Evolutionary conservation across 2,329 filamentous ascomycete species (phyloP).

Genomic region (Colletotrichum lini): DNA sequence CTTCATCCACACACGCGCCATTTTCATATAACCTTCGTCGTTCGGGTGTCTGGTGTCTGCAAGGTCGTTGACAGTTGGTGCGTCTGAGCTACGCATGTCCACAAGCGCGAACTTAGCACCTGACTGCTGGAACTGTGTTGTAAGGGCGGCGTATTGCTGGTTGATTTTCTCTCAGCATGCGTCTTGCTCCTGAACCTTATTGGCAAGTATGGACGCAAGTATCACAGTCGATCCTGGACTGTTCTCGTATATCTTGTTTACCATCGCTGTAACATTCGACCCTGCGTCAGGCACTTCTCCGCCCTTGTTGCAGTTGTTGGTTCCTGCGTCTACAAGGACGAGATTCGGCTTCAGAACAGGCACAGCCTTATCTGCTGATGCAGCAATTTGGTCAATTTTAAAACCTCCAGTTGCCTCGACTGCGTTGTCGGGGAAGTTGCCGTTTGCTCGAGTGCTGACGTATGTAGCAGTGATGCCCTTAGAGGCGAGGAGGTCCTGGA

Average conservation of each 20-base stretch:
- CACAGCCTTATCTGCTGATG: constrained; percentile 20
- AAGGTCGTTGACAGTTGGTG: constrained; percentile 39
- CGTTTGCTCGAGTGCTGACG: constrained; percentile 24
- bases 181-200: constrained; percentile 38
- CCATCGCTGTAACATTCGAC: constrained; percentile 37
- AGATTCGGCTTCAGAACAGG: constrained; percentile 42
- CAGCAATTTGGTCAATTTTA: constrained; percentile 35
- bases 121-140: constrained; percentile 21
- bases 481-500: constrained; percentile 45
- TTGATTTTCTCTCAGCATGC: constrained; percentile 43
- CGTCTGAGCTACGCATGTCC: constrained; percentile 44
- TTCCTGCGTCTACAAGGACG: constrained; percentile 44
- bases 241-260: constrained; percentile 38
- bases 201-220: constrained; percentile 31
- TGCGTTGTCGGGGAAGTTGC: constrained; percentile 34
- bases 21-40: constrained; percentile 38
- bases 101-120: constrained; percentile 43
- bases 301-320: constrained; percentile 45
- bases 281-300: constrained; percentile 30
- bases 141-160: constrained; percentile 35
- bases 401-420: constrained; percentile 35
- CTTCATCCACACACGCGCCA: constrained; percentile 38
- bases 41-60: constrained; percentile 37
- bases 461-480: constrained; percentile 31
- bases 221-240: constrained; percentile 41